Evolutionary conservation across 495 filamentous ascomycete genomes (phyloP).

Genomic region (Daldinia caldariorum): DNA sequence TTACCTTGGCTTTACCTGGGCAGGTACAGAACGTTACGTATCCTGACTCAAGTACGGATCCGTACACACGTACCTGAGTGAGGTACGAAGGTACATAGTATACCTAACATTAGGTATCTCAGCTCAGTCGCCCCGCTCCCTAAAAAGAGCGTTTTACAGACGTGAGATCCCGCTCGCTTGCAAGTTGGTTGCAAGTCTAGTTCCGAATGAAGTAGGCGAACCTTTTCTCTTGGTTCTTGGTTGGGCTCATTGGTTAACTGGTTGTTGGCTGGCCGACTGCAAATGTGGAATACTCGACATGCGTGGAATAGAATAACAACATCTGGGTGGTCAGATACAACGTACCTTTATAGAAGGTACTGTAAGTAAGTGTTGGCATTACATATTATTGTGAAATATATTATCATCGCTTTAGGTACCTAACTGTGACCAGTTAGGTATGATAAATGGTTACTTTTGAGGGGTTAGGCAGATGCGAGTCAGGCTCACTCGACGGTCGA

Average conservation of each 20-base stretch:
- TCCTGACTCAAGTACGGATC: too few species aligned
- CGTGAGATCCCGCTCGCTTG: conserved; percentile 37
- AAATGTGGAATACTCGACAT: conserved; percentile 5
- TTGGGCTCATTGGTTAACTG: conserved; percentile 37
- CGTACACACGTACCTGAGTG: neutral
- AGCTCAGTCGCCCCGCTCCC: conserved; percentile 39
- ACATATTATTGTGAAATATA: conserved; percentile 8
- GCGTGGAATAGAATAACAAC: conserved; percentile 19
- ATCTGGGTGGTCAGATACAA: conserved; percentile 34
- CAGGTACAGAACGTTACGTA: too few species aligned
- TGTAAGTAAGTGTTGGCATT: conserved; percentile 6
- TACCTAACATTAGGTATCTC: neutral
- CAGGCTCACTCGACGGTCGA: conserved; percentile 6
- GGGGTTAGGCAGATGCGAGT: conserved; percentile 33
- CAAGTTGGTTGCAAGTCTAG: too few species aligned
- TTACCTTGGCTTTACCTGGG: too few species aligned
- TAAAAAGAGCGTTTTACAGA: conserved; percentile 30
- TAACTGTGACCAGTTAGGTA: conserved; percentile 13
- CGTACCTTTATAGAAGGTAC: neutral
- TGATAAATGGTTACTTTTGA: neutral
- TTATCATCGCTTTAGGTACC: neutral
- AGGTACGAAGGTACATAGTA: conserved; percentile 14
- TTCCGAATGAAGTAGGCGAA: conserved; percentile 39
- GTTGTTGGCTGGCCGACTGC: conserved; percentile 10
- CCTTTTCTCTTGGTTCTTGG: conserved; percentile 20